Percentiles rank a stretch among this genome's conserved stretches.
Conservation (phyloP, 108 stramenopile species). For the Pseudonitzschia multiseries region DNA sequence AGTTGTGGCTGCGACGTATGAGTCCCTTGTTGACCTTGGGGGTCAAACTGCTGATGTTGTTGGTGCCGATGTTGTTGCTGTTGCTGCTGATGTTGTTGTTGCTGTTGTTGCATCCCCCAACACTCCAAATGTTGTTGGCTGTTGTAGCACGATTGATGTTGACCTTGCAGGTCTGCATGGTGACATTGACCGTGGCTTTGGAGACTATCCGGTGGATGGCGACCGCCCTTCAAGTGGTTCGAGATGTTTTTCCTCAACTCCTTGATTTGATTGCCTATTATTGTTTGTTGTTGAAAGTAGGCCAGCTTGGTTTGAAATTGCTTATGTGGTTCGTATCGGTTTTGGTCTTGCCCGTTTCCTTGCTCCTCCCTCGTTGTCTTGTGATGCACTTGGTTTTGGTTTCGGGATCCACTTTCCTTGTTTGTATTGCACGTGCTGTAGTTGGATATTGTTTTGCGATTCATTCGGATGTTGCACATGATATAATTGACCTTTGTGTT, state of each 20-base stretch:
- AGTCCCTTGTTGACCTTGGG: background rate
- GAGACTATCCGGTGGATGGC: background rate
- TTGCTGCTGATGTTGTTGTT: background rate
- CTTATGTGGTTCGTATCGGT: background rate
- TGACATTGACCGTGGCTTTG: background rate
- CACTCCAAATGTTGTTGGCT: background rate
- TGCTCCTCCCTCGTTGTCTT: background rate
- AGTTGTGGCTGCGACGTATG: background rate
- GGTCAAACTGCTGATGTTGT: background rate
- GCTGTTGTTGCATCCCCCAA: background rate
- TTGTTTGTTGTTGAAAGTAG: background rate
- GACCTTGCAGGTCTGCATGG: background rate
- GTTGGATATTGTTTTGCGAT: background rate
- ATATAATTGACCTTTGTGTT: background rate
- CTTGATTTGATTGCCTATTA: background rate
- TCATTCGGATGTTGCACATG: background rate
- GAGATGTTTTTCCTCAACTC: background rate
- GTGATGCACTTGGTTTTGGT: background rate
- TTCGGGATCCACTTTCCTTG: background rate
- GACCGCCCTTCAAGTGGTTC: background rate
- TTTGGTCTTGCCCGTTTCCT: background rate
- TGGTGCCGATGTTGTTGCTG: slow-evolving; percentile 2
- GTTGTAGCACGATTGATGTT: background rate
- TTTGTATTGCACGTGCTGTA: background rate
- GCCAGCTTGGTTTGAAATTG: background rate